Evolutionary conservation across 2,329 filamentous ascomycete genomes (phyloP).

Genomic region (Sporothrix mexicana): DNA sequence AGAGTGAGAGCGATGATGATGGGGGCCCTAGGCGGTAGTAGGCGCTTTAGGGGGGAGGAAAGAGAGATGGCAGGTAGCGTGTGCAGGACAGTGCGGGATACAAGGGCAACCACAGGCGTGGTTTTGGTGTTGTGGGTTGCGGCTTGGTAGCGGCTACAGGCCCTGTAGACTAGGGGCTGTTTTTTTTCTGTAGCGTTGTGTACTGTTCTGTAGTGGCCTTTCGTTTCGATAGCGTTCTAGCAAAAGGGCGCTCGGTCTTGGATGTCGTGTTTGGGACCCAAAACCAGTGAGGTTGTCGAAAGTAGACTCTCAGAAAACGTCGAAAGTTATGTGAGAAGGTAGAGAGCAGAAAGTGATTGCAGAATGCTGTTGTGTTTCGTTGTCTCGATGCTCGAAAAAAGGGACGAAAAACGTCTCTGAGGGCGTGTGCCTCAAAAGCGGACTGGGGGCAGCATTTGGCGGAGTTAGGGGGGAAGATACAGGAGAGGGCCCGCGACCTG

Average conservation of each 20-base stretch:
- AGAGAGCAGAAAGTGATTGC: conserved; percentile 10
- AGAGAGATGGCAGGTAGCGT: conserved; percentile 21
- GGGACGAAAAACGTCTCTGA: not conserved
- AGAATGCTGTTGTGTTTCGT: not conserved
- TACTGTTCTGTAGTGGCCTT: conserved; percentile 7
- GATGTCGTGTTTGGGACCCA: not conserved
- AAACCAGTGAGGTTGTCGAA: not conserved
- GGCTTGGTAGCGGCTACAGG: conserved; percentile 27
- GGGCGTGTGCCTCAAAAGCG: conserved; percentile 25
- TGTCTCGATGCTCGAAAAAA: not conserved
- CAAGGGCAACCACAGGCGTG: conserved; percentile 4
- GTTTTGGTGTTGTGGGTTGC: not conserved
- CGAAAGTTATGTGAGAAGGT: not conserved
- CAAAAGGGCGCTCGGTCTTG: not conserved
- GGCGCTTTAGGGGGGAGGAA: not conserved
- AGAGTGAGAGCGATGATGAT: conserved; percentile 21
- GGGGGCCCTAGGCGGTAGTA: conserved; percentile 5
- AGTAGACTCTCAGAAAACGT: not conserved
- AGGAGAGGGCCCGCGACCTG: not conserved
- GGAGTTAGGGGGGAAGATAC: conserved; percentile 1
- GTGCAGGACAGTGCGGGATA: conserved; percentile 13
- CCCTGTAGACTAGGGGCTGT: conserved; percentile 20
- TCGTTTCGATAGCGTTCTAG: conserved; percentile 14
- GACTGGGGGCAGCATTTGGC: conserved; percentile 27
- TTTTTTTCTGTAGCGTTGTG: conserved; percentile 20